Evolutionary conservation across 768 basidiomycete genomes (phyloP).

Genomic region (Exidia glandulosa): DNA sequence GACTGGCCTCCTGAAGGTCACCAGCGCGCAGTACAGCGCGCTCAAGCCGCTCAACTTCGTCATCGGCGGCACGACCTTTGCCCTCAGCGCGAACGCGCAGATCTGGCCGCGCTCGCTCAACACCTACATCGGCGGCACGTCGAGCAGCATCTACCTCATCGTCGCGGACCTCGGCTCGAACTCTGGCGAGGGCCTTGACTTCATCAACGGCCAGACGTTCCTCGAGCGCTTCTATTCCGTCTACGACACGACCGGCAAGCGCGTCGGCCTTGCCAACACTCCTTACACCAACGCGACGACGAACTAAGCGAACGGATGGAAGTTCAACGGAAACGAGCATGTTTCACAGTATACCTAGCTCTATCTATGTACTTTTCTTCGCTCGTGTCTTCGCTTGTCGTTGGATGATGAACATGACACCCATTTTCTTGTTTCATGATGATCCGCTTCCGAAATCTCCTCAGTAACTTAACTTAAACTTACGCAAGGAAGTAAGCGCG

Average conservation of each 20-base stretch:
- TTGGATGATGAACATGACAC: too few species aligned
- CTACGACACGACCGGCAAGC: not conserved
- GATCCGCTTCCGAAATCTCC: too few species aligned
- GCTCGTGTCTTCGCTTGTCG: too few species aligned
- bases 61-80: not conserved
- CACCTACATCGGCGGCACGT: not conserved
- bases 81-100: not conserved
- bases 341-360: too few species aligned
- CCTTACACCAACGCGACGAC: not conserved
- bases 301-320: not conserved
- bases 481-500: too few species aligned
- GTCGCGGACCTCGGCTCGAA: not conserved
- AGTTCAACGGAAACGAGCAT: too few species aligned
- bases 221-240: slow-evolving; percentile 12
- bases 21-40: not conserved
- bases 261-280: not conserved
- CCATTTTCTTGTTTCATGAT: too few species aligned
- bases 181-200: not conserved
- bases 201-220: slow-evolving; percentile 19
- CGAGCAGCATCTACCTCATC: not conserved
- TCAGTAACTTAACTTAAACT: too few species aligned
- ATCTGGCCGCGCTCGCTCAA: not conserved
- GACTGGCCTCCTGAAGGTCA: not conserved
- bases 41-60: not conserved
- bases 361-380: too few species aligned